phyloP scores from a whole-genome alignment of 495 filamentous ascomycete species.

The Apodospora peruviana region DNA sequence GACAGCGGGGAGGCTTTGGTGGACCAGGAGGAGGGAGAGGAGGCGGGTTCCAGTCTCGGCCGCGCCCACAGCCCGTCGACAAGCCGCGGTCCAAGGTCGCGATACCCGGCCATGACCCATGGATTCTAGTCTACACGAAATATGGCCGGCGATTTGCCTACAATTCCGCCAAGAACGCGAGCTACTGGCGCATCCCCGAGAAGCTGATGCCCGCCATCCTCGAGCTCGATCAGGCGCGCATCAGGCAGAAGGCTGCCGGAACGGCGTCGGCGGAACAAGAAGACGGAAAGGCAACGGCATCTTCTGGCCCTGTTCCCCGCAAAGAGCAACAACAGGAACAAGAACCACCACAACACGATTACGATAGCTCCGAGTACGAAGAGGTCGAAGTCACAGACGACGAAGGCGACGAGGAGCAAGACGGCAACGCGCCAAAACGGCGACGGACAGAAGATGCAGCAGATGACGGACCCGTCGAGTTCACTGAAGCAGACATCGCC shows the following conservation, averaged over 20 bases:
- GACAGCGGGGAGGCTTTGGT: constrained; percentile 28
- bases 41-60: constrained; percentile 47
- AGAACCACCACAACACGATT: constrained; percentile 16
- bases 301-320: not conserved
- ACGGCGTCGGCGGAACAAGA: not conserved
- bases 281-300: not conserved
- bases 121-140: constrained; percentile 89
- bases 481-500: constrained; percentile 92
- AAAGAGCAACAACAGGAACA: not conserved
- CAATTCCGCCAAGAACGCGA: constrained; percentile 75
- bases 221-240: constrained; percentile 58
- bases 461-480: constrained; percentile 64
- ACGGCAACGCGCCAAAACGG: constrained; percentile 55
- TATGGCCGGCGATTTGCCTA: constrained; percentile 82
- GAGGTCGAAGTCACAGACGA: constrained; percentile 84
- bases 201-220: constrained; percentile 76
- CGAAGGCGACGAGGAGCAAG: constrained; percentile 42
- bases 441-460: constrained; percentile 55
- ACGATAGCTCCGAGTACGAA: constrained; percentile 64
- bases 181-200: constrained; percentile 87
- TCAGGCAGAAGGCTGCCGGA: constrained; percentile 37
- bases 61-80: constrained; percentile 63
- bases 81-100: constrained; percentile 72
- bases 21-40: constrained; percentile 31
- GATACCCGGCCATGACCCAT: constrained; percentile 80